Conservation (phyloP, 1,284 basidiomycete genomes). For the Ustilago vetiveriae region DNA sequence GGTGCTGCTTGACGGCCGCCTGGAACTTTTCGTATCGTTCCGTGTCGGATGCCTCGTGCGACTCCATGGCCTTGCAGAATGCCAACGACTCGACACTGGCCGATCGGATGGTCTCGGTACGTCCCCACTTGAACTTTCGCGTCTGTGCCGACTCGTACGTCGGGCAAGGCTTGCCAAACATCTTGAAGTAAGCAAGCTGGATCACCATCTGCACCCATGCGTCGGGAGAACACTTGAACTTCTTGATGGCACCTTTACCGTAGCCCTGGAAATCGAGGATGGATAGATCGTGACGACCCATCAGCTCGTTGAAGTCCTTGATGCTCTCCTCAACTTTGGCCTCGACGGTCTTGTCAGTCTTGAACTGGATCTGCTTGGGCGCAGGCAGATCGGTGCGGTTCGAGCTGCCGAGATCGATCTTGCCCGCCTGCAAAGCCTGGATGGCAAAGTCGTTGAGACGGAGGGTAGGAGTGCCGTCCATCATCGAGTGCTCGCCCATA, state of each 20-base stretch:
- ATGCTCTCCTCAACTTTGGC: slow-evolving; percentile 73
- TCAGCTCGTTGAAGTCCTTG: slow-evolving; percentile 79
- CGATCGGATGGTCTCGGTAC: slow-evolving; percentile 93
- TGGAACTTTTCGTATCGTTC: slow-evolving; percentile 79
- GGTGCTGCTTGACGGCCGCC: slow-evolving; percentile 81
- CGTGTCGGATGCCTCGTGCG: slow-evolving; percentile 71
- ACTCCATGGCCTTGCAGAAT: slow-evolving; percentile 88
- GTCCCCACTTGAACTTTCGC: slow-evolving; percentile 86
- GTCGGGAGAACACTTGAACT: slow-evolving; percentile 88
- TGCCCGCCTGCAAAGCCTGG: slow-evolving; percentile 79
- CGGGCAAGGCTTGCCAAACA: slow-evolving; percentile 79
- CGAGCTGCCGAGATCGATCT: slow-evolving; percentile 74
- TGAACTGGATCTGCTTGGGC: slow-evolving; percentile 79
- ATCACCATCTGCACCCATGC: slow-evolving; percentile 93
- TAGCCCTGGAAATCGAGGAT: slow-evolving; percentile 89
- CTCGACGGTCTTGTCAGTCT: slow-evolving; percentile 73
- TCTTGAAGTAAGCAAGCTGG: slow-evolving; percentile 89
- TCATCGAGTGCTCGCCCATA: slow-evolving; percentile 92
- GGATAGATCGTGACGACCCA: slow-evolving; percentile 81
- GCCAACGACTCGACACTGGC: slow-evolving; percentile 83
- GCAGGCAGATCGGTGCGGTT: slow-evolving; percentile 71
- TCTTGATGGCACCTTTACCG: slow-evolving; percentile 89
- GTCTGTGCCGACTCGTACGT: slow-evolving; percentile 97
- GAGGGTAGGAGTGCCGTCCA: slow-evolving; percentile 95
- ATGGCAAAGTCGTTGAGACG: slow-evolving; percentile 94